Evolutionary conservation across 1,284 basidiomycete species (phyloP).

Genomic region (Trametes polyzona): DNA sequence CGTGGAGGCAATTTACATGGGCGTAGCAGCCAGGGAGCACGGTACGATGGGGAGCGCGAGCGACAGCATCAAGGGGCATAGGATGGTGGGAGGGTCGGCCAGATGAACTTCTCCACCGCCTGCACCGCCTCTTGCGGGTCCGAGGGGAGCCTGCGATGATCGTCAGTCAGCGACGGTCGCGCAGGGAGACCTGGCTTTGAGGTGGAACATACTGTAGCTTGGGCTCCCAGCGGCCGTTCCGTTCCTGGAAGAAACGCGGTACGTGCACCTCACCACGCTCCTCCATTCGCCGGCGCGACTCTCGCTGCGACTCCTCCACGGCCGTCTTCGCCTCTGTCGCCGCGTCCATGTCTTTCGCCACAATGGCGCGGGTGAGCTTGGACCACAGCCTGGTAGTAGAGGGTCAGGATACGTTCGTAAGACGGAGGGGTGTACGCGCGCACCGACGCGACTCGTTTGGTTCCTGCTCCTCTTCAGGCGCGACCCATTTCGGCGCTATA

Average conservation of each 20-base stretch:
- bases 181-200: neutral
- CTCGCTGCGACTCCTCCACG: constrained; percentile 93
- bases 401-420: neutral
- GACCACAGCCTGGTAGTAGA: constrained; percentile 71
- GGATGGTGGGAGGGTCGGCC: constrained; percentile 37
- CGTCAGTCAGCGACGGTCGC: neutral
- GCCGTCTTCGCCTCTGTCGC: constrained; percentile 90
- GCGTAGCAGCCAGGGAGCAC: neutral
- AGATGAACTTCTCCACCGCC: constrained; percentile 67
- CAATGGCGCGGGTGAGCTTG: constrained; percentile 87
- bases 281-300: constrained; percentile 78
- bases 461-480: constrained; percentile 88
- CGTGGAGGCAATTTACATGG: constrained; percentile 11
- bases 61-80: constrained; percentile 10
- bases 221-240: constrained; percentile 79
- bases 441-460: constrained; percentile 87
- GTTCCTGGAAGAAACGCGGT: constrained; percentile 82
- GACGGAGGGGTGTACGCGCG: constrained; percentile 23
- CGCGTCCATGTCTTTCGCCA: constrained; percentile 88
- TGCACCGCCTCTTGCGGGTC: constrained; percentile 68
- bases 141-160: constrained; percentile 60
- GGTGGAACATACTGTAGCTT: constrained; percentile 62
- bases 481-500: constrained; percentile 81
- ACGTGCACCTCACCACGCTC: constrained; percentile 69
- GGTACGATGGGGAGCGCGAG: neutral